Evolutionary conservation across 345 rosid species (phyloP), one percentile per base, ranked within the genome.

Genomic region (Mangifera indica): DNA sequence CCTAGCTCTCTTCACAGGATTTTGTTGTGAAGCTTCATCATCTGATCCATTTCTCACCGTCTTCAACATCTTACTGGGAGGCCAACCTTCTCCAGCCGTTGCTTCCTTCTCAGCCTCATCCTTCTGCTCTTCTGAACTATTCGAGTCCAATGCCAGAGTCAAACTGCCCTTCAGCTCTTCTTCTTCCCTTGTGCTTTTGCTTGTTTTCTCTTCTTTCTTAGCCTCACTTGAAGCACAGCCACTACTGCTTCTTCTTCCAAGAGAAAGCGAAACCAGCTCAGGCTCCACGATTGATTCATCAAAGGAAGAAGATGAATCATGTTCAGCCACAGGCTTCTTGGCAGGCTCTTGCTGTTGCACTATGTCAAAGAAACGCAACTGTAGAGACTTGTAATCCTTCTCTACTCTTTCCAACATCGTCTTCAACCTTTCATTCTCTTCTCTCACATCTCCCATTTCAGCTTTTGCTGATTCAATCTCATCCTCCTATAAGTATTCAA

Each of bases 1-100:
- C 86, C 98, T 87, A 71, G 96, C 90, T 84, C 91, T 87, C 78
- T 93, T 93, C 12, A 77, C 85, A 37, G 69, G 83, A 66, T 67
- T 80, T 67, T 86, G 93, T 26, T 80, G 93, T 20, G 86, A 74
- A 72, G 61, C 75, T 54, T 84, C 95, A 44, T 84, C 86, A 11
- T 84, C 87, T 67, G 32, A 29, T 29, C 70, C 83, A 34, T 72
- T 81, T n/a, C 77, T 84, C 57, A 76, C 77, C 0, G 84, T 66
- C 82, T 82, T 81, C n/a, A 71, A 84, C 18, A 76, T 73, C 76
- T 89, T 93, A 67, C 84, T 80, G 14, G 96, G 83, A 1, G 81
- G 77, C 77, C 86, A 83, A 20, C 79, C 61, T 75, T 85, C 92
- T 73, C 71, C 81, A 26, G 65, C 79, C 63, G 6, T 18, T 49